phyloP scores from a whole-genome alignment of 1,139 yeast genomes.

The Zygoascus hellenicus region DNA sequence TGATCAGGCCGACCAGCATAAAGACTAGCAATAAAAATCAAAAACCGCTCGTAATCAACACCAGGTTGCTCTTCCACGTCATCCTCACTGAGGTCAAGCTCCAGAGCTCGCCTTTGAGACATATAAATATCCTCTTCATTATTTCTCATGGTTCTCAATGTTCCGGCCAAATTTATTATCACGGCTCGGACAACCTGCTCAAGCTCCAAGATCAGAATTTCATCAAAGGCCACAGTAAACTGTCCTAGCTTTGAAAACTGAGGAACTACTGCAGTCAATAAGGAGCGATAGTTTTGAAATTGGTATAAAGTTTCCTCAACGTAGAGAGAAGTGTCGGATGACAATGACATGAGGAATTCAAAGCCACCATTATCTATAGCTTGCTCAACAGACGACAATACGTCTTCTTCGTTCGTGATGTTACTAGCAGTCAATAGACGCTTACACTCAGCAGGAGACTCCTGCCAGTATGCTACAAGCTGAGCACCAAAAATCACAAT shows the following conservation, averaged over 20 bases:
- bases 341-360: conserved; percentile 65
- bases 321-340: conserved; percentile 52
- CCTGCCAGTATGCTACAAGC: conserved; percentile 69
- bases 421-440: background rate
- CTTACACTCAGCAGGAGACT: conserved; percentile 26
- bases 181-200: conserved; percentile 51
- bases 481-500: conserved; percentile 55
- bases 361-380: conserved; percentile 68
- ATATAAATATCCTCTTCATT: conserved; percentile 77
- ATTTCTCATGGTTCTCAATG: conserved; percentile 73
- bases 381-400: conserved; percentile 38
- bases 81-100: conserved; percentile 36
- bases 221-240: conserved; percentile 20
- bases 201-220: conserved; percentile 20
- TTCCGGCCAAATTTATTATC: conserved; percentile 68
- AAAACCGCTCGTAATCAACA: conserved; percentile 84
- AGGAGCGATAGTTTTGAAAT: conserved; percentile 14
- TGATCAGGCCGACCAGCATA: conserved; percentile 57
- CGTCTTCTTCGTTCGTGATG: background rate
- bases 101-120: conserved; percentile 25
- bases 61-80: conserved; percentile 42
- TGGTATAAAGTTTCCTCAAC: conserved; percentile 2
- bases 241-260: conserved; percentile 14
- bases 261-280: conserved; percentile 5
- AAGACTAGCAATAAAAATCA: conserved; percentile 66